Conservation (phyloP, 768 basidiomycete genomes). For the Russula foetens region DNA sequence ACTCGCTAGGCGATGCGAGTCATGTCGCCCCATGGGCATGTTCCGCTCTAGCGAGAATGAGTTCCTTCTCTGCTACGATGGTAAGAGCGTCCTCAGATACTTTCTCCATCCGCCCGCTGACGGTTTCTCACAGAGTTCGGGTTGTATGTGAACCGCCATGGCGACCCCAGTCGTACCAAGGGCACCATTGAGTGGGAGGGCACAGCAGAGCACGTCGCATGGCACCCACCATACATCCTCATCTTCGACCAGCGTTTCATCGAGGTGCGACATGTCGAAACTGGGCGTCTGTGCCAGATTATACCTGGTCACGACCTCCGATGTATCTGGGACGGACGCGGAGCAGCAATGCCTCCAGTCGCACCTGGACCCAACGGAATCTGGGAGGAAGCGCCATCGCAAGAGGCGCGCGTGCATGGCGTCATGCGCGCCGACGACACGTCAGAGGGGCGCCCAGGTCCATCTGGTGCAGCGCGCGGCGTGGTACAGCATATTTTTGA, state of each 20-base stretch:
- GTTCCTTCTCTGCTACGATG: slow-evolving; percentile 85
- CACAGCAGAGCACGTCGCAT: slow-evolving; percentile 77
- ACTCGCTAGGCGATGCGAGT: slow-evolving; percentile 73
- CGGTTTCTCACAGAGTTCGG: slow-evolving; percentile 60
- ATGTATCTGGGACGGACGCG: slow-evolving; percentile 86
- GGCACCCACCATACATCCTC: slow-evolving; percentile 83
- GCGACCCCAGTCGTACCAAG: slow-evolving; percentile 66
- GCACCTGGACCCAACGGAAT: slow-evolving; percentile 41
- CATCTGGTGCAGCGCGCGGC: slow-evolving; percentile 32
- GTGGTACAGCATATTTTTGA: slow-evolving; percentile 71
- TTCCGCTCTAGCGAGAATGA: slow-evolving; percentile 83
- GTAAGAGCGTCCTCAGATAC: slow-evolving; percentile 33
- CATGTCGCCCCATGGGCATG: slow-evolving; percentile 80
- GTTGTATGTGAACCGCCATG: slow-evolving; percentile 85
- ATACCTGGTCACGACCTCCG: slow-evolving; percentile 74
- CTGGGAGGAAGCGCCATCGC: slow-evolving; percentile 43
- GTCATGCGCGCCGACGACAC: slow-evolving; percentile 60
- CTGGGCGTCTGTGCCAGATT: slow-evolving; percentile 73
- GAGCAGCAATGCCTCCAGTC: slow-evolving; percentile 25
- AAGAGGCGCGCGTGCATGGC: slow-evolving; percentile 80
- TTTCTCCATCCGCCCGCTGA: neutral
- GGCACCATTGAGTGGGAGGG: slow-evolving; percentile 93
- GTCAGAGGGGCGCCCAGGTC: slow-evolving; percentile 24
- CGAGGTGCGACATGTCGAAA: slow-evolving; percentile 79
- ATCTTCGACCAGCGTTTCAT: slow-evolving; percentile 87